Evolutionary conservation across 176 grass and related monocot genomes (phyloP).

Genomic region (Chrysopogon serrulatus): DNA sequence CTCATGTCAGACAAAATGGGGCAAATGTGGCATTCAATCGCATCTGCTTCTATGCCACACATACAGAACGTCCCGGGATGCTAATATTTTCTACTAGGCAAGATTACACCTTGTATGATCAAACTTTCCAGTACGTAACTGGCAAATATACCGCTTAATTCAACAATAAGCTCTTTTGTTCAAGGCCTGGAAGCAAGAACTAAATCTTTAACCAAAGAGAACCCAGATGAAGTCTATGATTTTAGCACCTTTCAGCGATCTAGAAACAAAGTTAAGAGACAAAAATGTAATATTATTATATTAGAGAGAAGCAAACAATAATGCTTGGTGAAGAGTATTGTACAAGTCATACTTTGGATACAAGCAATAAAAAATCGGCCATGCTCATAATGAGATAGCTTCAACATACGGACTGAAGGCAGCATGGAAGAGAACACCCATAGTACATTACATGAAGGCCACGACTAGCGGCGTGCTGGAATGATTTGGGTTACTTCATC

Average conservation of each 20-base stretch:
- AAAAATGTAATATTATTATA: neutral
- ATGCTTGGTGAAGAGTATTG: neutral
- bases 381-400: neutral
- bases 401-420: neutral
- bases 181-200: neutral
- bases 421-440: neutral
- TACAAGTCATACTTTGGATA: slow-evolving; percentile 16
- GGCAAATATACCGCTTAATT: neutral
- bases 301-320: neutral
- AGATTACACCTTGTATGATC: neutral
- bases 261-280: neutral
- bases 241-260: neutral
- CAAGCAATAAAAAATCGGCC: neutral
- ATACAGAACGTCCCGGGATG: neutral
- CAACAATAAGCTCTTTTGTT: neutral
- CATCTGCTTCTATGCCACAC: neutral
- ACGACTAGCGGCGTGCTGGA: neutral
- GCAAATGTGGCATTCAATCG: neutral
- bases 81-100: too few relatives aligned
- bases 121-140: neutral
- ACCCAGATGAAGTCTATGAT: neutral
- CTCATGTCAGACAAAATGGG: neutral
- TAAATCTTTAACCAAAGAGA: neutral
- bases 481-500: neutral
- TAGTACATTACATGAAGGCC: neutral